phyloP scores from a whole-genome alignment of 805 yeast genomes.

The Ogataea paraovalis region DNA sequence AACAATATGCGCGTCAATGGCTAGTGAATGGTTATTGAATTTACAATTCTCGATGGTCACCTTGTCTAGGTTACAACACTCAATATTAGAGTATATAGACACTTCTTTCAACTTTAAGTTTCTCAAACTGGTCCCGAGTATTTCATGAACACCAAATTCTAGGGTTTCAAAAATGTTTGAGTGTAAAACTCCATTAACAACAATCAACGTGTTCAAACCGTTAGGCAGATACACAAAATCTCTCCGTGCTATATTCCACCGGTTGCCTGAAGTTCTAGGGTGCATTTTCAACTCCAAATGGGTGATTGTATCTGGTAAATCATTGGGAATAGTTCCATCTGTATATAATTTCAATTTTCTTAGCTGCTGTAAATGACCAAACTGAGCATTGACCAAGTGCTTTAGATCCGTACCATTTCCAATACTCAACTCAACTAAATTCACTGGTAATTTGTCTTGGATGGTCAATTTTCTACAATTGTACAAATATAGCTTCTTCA shows the following conservation, averaged over 20 bases:
- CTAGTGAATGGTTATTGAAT: neutral
- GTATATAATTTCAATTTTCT: neutral
- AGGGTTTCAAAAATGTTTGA: neutral
- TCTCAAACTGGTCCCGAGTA: neutral
- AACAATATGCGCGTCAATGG: neutral
- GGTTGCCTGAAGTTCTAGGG: neutral
- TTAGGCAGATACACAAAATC: neutral
- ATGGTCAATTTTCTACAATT: neutral
- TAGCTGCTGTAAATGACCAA: neutral
- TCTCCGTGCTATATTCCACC: neutral
- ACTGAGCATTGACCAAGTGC: neutral
- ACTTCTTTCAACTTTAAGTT: neutral
- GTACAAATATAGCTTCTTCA: neutral
- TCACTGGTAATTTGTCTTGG: neutral
- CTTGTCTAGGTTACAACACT: neutral
- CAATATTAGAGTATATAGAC: neutral
- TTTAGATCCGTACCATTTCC: neutral
- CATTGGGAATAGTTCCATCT: neutral
- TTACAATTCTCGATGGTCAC: neutral
- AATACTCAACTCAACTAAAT: neutral
- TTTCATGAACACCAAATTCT: neutral
- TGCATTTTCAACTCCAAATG: neutral
- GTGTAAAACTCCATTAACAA: neutral
- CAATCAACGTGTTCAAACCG: neutral
- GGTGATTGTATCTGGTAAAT: neutral